Percentiles rank a stretch among this genome's conserved stretches.
Conservation (phyloP, 2,329 filamentous ascomycete genomes). For the Monosporascus ibericus region DNA sequence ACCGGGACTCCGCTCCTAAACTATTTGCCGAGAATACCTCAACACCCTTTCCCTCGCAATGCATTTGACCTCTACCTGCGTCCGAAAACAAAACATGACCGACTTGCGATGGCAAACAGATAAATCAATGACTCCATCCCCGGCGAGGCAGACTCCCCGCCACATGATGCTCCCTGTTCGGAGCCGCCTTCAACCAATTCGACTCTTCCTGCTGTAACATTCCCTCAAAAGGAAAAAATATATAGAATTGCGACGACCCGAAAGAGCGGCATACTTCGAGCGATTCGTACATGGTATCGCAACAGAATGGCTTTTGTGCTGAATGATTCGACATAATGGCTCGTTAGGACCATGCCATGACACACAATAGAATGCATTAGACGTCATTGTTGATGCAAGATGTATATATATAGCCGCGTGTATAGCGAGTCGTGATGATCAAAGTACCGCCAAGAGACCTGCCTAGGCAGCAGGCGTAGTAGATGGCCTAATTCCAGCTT, state of each 20-base stretch:
- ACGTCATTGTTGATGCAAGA: not conserved
- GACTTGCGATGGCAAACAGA: too few species aligned
- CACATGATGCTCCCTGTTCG: too few species aligned
- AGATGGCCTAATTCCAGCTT: conserved; percentile 33
- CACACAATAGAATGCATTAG: not conserved
- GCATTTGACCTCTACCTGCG: too few species aligned
- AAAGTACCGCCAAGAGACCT: not conserved
- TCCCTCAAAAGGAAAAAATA: not conserved
- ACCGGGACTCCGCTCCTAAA: too few species aligned
- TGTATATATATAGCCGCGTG: conserved; percentile 1
- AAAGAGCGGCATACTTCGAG: not conserved
- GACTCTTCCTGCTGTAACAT: too few species aligned
- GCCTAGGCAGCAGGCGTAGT: not conserved
- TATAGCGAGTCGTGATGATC: not conserved
- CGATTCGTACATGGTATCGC: not conserved
- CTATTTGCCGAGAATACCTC: too few species aligned
- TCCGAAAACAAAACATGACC: too few species aligned
- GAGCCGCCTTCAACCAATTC: too few species aligned
- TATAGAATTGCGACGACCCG: not conserved
- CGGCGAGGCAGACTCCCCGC: too few species aligned
- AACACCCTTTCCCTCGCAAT: too few species aligned
- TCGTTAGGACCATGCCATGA: conserved; percentile 3
- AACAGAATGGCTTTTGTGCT: not conserved
- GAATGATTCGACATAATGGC: not conserved
- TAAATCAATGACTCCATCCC: too few species aligned